Evolutionary conservation across 129 eudicot species (phyloP).

Genomic region (carrot (Daucus carota)): DNA sequence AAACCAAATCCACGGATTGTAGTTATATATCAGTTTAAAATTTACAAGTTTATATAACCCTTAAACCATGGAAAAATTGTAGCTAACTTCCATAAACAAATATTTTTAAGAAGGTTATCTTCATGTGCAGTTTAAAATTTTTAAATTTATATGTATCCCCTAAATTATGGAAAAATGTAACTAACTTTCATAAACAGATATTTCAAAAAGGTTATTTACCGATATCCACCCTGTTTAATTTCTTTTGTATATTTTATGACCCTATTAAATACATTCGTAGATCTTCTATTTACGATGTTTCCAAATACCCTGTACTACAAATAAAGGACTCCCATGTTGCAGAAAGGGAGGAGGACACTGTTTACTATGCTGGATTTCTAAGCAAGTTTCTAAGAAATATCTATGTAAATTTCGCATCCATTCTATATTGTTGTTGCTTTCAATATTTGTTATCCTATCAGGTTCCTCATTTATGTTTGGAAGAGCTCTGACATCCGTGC

Average conservation of each 20-base stretch:
- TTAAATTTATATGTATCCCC: too few species aligned
- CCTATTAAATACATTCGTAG: neutral
- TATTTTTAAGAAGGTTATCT: too few species aligned
- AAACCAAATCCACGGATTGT: too few species aligned
- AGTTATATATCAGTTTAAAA: too few species aligned
- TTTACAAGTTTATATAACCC: too few species aligned
- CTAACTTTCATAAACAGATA: too few species aligned
- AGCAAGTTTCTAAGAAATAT: slow-evolving; percentile 17
- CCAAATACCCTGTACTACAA: slow-evolving; percentile 10
- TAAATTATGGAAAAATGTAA: too few species aligned
- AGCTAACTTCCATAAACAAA: too few species aligned
- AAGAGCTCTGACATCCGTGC: too few species aligned
- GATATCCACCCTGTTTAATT: slow-evolving; percentile 41
- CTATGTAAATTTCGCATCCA: neutral
- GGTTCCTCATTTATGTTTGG: slow-evolving; percentile 54
- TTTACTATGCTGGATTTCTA: slow-evolving; percentile 48
- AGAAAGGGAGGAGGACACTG: slow-evolving; percentile 44
- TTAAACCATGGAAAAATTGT: too few species aligned
- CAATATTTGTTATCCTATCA: slow-evolving; percentile 6
- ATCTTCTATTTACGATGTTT: neutral
- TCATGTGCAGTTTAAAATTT: too few species aligned
- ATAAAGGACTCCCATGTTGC: slow-evolving; percentile 42
- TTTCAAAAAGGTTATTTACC: too few species aligned
- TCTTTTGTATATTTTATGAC: slow-evolving; percentile 53
- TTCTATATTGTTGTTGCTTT: neutral